Conservation (phyloP, 2,329 filamentous ascomycete genomes). For the Stagonosporopsis cucurbitacearum region DNA sequence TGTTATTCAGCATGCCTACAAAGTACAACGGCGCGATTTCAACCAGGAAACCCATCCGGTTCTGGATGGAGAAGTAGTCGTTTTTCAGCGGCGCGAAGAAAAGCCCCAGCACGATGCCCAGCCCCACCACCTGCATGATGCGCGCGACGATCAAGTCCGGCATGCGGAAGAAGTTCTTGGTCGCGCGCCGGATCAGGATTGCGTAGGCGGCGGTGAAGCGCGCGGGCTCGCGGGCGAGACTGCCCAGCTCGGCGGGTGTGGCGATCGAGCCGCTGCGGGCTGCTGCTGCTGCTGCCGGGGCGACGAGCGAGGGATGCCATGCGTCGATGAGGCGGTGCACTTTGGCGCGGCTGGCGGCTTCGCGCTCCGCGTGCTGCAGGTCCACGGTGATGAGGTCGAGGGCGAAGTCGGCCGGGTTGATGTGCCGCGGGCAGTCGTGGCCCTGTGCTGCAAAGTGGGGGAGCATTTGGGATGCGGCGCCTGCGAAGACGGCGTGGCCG, state of each 20-base stretch:
- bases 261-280: constrained; percentile 54
- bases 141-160: constrained; percentile 45
- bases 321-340: constrained; percentile 66
- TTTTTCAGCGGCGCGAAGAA: constrained; percentile 74
- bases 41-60: constrained; percentile 75
- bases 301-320: constrained; percentile 56
- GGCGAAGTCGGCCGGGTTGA: constrained; percentile 79
- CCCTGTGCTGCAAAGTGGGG: constrained; percentile 67
- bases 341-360: constrained; percentile 67
- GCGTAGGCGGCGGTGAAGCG: constrained; percentile 69
- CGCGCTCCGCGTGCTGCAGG: constrained; percentile 68
- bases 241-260: constrained; percentile 74
- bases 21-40: constrained; percentile 76
- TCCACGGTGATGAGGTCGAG: constrained; percentile 79
- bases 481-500: constrained; percentile 72
- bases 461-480: constrained; percentile 68
- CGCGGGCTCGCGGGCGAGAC: constrained; percentile 68
- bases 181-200: constrained; percentile 69
- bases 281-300: too few relatives aligned
- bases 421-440: constrained; percentile 69
- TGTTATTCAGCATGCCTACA: constrained; percentile 78
- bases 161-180: constrained; percentile 63
- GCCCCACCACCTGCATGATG: constrained; percentile 49
- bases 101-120: constrained; percentile 46
- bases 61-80: constrained; percentile 74